A percentile compares a stretch with the other conserved stretches of the same genome.
phyloP scores from a whole-genome alignment of 2,329 filamentous ascomycete species.

The Fusarium proliferatum region DNA sequence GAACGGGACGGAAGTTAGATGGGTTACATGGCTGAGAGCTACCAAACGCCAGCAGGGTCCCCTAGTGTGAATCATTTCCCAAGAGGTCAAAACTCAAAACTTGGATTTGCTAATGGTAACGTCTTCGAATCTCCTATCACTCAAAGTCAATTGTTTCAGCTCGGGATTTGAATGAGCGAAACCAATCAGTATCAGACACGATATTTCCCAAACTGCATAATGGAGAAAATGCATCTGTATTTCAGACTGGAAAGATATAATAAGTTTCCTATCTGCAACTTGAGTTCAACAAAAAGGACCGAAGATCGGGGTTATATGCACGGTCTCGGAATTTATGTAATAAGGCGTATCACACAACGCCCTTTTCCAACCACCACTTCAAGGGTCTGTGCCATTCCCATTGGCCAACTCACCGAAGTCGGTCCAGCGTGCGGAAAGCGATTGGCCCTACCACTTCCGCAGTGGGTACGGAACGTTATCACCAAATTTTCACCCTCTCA shows the following conservation, averaged over 20 bases:
- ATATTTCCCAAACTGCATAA: background rate
- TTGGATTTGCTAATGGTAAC: background rate
- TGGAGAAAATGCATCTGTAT: background rate
- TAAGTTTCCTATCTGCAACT: background rate
- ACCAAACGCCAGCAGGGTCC: background rate
- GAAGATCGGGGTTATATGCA: background rate
- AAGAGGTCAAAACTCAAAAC: background rate
- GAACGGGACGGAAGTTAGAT: background rate
- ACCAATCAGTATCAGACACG: background rate
- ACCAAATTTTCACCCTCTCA: background rate
- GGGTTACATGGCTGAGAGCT: background rate
- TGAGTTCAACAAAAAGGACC: background rate
- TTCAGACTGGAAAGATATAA: background rate
- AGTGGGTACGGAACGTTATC: constrained; percentile 2
- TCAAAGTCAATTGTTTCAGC: background rate
- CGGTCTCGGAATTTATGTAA: background rate
- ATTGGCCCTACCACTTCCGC: background rate
- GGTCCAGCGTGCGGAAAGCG: background rate
- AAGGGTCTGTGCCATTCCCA: background rate
- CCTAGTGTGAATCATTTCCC: background rate
- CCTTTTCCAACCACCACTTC: background rate
- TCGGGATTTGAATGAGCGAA: background rate
- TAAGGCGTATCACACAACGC: background rate
- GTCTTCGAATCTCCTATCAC: background rate
- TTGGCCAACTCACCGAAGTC: background rate